Percentiles rank a stretch among this genome's conserved stretches.
Conservation (phyloP, 2,329 filamentous ascomycete genomes). For the Ophiostoma tasmaniense region DNA sequence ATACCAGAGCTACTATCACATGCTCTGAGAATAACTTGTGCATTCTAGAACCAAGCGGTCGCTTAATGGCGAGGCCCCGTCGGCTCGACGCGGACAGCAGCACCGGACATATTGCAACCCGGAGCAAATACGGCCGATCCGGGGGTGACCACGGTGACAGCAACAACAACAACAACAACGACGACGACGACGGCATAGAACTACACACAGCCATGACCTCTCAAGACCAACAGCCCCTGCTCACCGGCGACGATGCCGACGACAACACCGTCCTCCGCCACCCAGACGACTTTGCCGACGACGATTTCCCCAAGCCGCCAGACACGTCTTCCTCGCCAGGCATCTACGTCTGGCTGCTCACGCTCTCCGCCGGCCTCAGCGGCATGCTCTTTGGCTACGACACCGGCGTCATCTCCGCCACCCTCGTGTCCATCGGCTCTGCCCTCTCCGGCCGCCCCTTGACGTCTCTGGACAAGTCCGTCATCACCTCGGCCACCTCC, state of each 20-base stretch:
- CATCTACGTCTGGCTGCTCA: constrained; percentile 52
- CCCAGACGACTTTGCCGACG: not conserved
- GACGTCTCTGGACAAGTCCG: constrained; percentile 57
- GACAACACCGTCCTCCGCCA: not conserved
- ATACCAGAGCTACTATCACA: not conserved
- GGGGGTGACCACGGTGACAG: not conserved
- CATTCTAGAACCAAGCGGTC: too few relatives aligned
- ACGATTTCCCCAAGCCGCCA: not conserved
- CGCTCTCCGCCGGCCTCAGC: constrained; percentile 57
- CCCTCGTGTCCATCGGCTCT: constrained; percentile 53
- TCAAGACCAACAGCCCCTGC: not conserved
- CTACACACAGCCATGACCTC: not conserved
- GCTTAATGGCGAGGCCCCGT: constrained; percentile 11
- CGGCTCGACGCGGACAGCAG: constrained; percentile 8
- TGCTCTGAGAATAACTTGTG: too few relatives aligned
- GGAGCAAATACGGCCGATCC: not conserved
- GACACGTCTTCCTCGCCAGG: constrained; percentile 26
- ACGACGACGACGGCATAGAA: constrained; percentile 11
- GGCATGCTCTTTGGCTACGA: constrained; percentile 62
- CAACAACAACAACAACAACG: not conserved
- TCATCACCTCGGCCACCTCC: constrained; percentile 62
- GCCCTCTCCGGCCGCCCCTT: constrained; percentile 50
- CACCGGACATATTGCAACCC: not conserved
- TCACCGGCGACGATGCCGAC: not conserved
- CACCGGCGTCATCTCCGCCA: constrained; percentile 61